Base-by-base conservation (phyloP, 2,329 filamentous ascomycete genomes). In the Arachnomyces sp. region DNA sequence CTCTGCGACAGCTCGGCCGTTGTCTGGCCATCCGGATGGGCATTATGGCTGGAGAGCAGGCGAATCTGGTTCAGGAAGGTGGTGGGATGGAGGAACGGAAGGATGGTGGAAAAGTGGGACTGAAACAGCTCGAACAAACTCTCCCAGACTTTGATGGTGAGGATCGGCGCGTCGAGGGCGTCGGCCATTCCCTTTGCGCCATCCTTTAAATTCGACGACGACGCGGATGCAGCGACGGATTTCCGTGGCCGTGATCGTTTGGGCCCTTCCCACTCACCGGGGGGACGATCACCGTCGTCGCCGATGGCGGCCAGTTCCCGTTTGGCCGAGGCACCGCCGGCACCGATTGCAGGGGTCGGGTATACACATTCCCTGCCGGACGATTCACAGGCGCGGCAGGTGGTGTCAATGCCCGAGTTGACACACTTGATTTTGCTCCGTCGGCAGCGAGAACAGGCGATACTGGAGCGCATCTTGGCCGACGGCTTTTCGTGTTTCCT, bases 391-490 rank as follows among this genome's bases (percentile, higher is more conserved):
- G 80, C 79, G 46, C 84, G 78, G 66, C 86, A 93, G 12, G 77
- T 78, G 12, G 78, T 80, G 46, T 76, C 75, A 42, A 81, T 75
- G 44, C 84, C 84, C 50, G 77, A 75, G 63, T 92, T 92, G 61
- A 86, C 79, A 66, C 86, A 93, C 64, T 90, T 90, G 58, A 90
- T 86, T 65, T 92, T 93, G 58, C 84, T 87, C 53, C 78, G 78
- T 43, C 86, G 75, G 58, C 86, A 90, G 47, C 78, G 74, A 45
- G 77, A 71, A 62, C 86, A 92, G 35, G 86, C 85, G 56, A 90
- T 86, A 55, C 82, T 86, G 34, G 84, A 87, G 51, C 86, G 76
- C 76, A 87, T 83, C 28, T 71, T 70, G 54, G 65, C 65, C 34
- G 57, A 38, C 36, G 39, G 42, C 36, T 36, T 39, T 28, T 45